These are phyloP conservation scores for Lippia alba DNA, from an alignment of 305 asterid species.

Conservation along the genomic window DNA sequence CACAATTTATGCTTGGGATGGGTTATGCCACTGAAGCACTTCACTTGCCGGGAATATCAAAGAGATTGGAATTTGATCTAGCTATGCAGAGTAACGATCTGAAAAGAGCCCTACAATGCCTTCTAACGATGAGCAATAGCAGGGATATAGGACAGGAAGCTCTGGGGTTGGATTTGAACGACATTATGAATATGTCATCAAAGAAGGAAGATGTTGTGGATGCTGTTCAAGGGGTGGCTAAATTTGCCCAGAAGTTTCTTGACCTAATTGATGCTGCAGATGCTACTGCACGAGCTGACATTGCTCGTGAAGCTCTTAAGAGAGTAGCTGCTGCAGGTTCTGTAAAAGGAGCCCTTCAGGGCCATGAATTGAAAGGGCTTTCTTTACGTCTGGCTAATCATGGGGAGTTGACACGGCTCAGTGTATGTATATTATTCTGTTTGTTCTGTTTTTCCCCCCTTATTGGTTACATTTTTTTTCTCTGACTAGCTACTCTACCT, in stretches of 20 bases:
- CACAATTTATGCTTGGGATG: constrained; percentile 98
- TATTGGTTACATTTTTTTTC: constrained; percentile 37
- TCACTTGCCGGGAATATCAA: constrained; percentile 97
- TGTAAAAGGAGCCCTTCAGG: constrained; percentile 89
- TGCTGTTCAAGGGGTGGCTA: constrained; percentile 91
- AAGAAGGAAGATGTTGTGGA: constrained; percentile 91
- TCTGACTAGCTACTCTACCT: too few relatives aligned
- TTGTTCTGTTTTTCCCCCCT: constrained; percentile 32
- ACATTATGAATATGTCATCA: constrained; percentile 81
- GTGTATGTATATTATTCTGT: constrained; percentile 59
- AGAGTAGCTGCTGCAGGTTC: constrained; percentile 98
- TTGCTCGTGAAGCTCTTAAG: constrained; percentile 97
- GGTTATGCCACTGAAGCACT: constrained; percentile 99
- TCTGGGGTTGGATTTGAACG: constrained; percentile 83
- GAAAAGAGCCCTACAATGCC: constrained; percentile 94
- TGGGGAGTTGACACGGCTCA: constrained; percentile 93
- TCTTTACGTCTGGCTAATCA: constrained; percentile 94
- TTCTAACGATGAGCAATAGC: constrained; percentile 94
- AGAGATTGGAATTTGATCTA: constrained; percentile 91
- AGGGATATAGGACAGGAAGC: constrained; percentile 92
- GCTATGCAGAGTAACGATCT: constrained; percentile 94
- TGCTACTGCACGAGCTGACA: constrained; percentile 93
- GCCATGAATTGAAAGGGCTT: constrained; percentile 87
- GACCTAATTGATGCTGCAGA: constrained; percentile 98
- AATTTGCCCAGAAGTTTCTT: constrained; percentile 87